These are phyloP conservation scores for Acacia crassicarpa DNA, from an alignment of 306 rosid genomes.

Conservation along the genomic window DNA sequence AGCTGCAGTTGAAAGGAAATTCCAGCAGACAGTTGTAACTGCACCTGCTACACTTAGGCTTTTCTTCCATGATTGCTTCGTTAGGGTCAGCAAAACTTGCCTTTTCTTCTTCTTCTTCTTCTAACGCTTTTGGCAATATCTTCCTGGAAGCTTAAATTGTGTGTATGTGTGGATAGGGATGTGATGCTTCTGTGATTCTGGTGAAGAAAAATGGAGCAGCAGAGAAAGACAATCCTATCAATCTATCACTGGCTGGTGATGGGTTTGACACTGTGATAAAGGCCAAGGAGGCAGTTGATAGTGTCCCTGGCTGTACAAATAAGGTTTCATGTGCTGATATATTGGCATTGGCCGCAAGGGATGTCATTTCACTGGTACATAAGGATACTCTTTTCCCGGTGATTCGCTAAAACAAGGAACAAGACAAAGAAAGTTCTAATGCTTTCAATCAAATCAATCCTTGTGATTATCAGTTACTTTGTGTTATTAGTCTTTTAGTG, in stretches of 20 bases:
- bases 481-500: background rate
- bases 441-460: background rate
- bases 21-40: slow-evolving; percentile 63
- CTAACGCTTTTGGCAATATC: background rate
- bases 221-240: slow-evolving; percentile 65
- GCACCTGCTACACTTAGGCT: slow-evolving; percentile 90
- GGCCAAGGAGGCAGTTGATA: slow-evolving; percentile 85
- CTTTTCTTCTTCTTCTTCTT: background rate
- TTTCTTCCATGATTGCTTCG: slow-evolving; percentile 89
- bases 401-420: background rate
- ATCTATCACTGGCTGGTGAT: slow-evolving; percentile 83
- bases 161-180: slow-evolving; percentile 51
- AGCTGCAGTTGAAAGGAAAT: slow-evolving; percentile 57
- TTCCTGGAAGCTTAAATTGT: background rate
- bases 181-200: slow-evolving; percentile 89
- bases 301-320: slow-evolving; percentile 58
- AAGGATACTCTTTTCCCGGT: slow-evolving; percentile 8
- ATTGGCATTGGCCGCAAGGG: slow-evolving; percentile 88
- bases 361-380: slow-evolving; percentile 67
- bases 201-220: slow-evolving; percentile 49
- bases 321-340: slow-evolving; percentile 95
- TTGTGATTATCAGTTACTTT: background rate
- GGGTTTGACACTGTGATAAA: slow-evolving; percentile 89
- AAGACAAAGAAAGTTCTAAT: background rate
- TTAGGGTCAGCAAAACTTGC: slow-evolving; percentile 47